Percentiles rank a stretch among this genome's conserved stretches.
Evolutionary conservation across 257 asterid genomes (phyloP).

Genomic region (Solanum sitiens): DNA sequence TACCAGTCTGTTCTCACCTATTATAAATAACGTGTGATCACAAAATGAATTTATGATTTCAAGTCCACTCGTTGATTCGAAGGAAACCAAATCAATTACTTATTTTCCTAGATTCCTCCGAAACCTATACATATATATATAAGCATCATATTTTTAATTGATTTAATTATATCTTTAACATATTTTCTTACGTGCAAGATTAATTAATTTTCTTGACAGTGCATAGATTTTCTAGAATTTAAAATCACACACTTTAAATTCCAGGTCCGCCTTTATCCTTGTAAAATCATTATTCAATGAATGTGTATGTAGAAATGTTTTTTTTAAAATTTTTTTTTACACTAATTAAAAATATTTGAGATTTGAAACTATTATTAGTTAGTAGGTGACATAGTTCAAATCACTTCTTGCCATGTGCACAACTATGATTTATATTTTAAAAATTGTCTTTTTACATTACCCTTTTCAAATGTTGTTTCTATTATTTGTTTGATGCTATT

Average conservation of each 20-base stretch:
- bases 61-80: too few relatives aligned
- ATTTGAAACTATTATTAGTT: background rate
- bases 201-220: background rate
- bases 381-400: background rate
- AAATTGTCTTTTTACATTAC: background rate
- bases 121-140: too few relatives aligned
- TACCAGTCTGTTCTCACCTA: background rate
- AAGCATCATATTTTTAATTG: background rate
- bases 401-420: background rate
- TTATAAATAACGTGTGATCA: background rate
- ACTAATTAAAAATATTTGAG: background rate
- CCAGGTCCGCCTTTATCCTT: accelerated
- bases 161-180: background rate
- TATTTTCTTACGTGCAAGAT: too few relatives aligned
- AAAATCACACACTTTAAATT: too few relatives aligned
- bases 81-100: too few relatives aligned
- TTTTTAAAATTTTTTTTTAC: too few relatives aligned
- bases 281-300: background rate
- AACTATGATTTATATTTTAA: background rate
- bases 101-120: too few relatives aligned
- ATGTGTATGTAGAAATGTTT: background rate
- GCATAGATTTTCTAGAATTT: background rate
- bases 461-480: conserved; percentile 4
- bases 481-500: background rate
- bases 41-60: too few relatives aligned